phyloP scores from a whole-genome alignment of 768 basidiomycete genomes.

The Termitomyces titanicus region DNA sequence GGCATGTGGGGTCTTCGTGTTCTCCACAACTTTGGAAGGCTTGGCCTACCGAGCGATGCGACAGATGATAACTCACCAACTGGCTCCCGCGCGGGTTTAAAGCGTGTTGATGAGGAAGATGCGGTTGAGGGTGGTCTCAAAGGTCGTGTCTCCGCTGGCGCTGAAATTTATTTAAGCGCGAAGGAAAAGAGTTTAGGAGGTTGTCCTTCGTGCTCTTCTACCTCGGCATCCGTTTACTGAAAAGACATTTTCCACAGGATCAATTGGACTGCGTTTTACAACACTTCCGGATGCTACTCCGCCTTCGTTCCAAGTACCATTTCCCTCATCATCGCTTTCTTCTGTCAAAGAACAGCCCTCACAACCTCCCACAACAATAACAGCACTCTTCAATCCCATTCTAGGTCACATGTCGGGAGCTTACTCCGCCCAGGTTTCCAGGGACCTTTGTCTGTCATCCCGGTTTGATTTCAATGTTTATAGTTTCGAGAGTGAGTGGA shows the following conservation, averaged over 20 bases:
- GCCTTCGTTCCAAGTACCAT: conserved; percentile 52
- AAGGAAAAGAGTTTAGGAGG: conserved; percentile 92
- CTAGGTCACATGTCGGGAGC: conserved; percentile 90
- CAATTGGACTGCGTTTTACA: conserved; percentile 91
- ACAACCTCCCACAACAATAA: conserved; percentile 92
- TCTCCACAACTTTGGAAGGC: conserved; percentile 88
- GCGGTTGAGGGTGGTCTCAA: conserved; percentile 87
- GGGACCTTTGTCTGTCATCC: conserved; percentile 81
- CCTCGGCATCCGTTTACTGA: neutral
- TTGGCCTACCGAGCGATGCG: conserved; percentile 35
- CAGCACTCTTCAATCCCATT: conserved; percentile 94
- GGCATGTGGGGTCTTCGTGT: conserved; percentile 88
- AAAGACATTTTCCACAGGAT: conserved; percentile 49
- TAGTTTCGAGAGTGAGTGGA: conserved; percentile 95
- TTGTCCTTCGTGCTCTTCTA: conserved; percentile 24
- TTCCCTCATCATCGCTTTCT: conserved; percentile 34
- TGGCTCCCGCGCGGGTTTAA: conserved; percentile 36
- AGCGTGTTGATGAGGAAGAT: conserved; percentile 94
- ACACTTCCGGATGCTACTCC: conserved; percentile 81
- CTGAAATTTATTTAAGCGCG: conserved; percentile 90
- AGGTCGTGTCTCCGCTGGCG: conserved; percentile 88
- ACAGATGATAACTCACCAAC: conserved; percentile 27
- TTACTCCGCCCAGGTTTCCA: conserved; percentile 84
- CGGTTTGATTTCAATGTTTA: conserved; percentile 97
- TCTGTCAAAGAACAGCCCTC: conserved; percentile 35